Evolutionary conservation across 1,139 yeast species (phyloP).

Genomic region (Kazachstania sp.): DNA sequence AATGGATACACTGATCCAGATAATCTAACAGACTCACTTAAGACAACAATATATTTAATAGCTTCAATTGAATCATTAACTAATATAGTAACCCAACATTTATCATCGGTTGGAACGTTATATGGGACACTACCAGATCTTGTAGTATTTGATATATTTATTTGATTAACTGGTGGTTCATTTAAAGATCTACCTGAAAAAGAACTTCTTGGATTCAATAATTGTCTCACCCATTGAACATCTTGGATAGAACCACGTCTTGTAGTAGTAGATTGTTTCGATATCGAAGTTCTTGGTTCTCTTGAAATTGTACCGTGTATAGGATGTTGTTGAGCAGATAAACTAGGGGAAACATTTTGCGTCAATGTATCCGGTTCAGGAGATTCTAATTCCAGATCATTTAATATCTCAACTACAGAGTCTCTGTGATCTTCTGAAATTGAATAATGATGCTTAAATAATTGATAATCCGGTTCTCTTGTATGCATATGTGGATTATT

Average conservation of each 20-base stretch:
- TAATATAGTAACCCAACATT: slow-evolving; percentile 28
- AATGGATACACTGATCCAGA: slow-evolving; percentile 22
- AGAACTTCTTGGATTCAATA: slow-evolving; percentile 30
- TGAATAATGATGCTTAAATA: slow-evolving; percentile 25
- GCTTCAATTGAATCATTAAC: slow-evolving; percentile 15
- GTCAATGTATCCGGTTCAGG: slow-evolving; percentile 3
- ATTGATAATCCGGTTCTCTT: slow-evolving; percentile 16
- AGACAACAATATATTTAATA: slow-evolving; percentile 20
- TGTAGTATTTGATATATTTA: neutral
- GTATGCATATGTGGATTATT: neutral
- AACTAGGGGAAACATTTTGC: neutral
- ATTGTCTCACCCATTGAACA: slow-evolving; percentile 27
- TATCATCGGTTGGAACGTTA: slow-evolving; percentile 2
- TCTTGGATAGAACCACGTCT: slow-evolving; percentile 29
- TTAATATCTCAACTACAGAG: slow-evolving; percentile 17
- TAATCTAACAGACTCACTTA: slow-evolving; percentile 20
- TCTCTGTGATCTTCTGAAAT: slow-evolving; percentile 17
- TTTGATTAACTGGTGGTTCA: slow-evolving; percentile 13
- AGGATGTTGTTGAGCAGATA: neutral
- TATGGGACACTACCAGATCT: neutral
- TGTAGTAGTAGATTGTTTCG: slow-evolving; percentile 5
- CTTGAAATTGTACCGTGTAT: neutral
- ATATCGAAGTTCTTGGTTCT: neutral
- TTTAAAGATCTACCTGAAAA: slow-evolving; percentile 26
- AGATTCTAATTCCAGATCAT: slow-evolving; percentile 14